Evolutionary conservation across 148 eudicot genomes (phyloP).

Genomic region (Diospyros lotus): DNA sequence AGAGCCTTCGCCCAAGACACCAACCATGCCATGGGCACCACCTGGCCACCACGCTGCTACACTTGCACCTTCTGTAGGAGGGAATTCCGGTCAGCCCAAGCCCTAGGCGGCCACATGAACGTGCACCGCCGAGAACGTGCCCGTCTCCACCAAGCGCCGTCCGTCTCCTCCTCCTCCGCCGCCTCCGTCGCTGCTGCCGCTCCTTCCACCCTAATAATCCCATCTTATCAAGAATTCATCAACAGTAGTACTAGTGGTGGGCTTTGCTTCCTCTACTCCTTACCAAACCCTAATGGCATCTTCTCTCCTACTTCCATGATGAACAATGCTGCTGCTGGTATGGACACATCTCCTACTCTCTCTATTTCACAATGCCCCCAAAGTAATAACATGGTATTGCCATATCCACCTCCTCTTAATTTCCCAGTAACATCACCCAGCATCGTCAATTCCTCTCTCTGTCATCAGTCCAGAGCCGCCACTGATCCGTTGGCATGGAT

Average conservation of each 20-base stretch:
- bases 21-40: slow-evolving; percentile 23
- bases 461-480: slow-evolving; percentile 13
- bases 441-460: slow-evolving; percentile 11
- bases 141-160: slow-evolving; percentile 27
- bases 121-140: slow-evolving; percentile 72
- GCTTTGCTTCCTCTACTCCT: slow-evolving; percentile 30
- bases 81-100: slow-evolving; percentile 71
- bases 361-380: slow-evolving; percentile 9
- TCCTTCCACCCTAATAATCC: slow-evolving; percentile 17
- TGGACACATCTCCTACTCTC: slow-evolving; percentile 17
- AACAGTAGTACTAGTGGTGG: slow-evolving; percentile 16
- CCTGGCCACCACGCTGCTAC: slow-evolving; percentile 72
- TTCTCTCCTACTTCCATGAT: not conserved
- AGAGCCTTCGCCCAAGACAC: slow-evolving; percentile 41
- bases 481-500: slow-evolving; percentile 18
- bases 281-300: slow-evolving; percentile 24
- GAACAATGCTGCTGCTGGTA: not conserved
- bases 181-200: not conserved
- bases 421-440: slow-evolving; percentile 10
- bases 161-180: not conserved
- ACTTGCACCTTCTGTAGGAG: slow-evolving; percentile 58
- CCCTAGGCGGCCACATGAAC: slow-evolving; percentile 82
- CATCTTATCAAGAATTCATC: slow-evolving; percentile 21
- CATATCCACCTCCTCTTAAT: not conserved
- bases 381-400: slow-evolving; percentile 5